Base-by-base conservation (phyloP, 805 yeast genomes). In the Starmera dryadoides region DNA sequence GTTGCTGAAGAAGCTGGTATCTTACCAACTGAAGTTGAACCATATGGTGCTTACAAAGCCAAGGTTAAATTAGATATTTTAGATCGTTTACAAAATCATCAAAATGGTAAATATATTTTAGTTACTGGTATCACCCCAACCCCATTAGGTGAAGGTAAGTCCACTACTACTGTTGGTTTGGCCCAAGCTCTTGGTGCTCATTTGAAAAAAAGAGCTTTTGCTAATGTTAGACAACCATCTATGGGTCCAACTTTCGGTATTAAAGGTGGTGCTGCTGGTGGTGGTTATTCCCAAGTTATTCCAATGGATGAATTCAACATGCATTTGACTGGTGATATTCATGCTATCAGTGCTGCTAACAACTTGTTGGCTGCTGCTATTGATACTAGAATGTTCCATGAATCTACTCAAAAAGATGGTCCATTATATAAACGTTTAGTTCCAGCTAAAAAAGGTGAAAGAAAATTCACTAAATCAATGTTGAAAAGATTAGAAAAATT, bases 261-360 rank as follows among this genome's bases (percentile, higher is more conserved):
- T 53, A 91, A 91, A 68, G 98, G 98, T 56, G 98, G 98, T 63
- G 98, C 98, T 42, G 98, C 98, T 16, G 98, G 98, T 53, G 98
- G 98, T 59, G 98, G 98, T 35, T 91, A 88, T 63, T 76, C 98
- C 2, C 98, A 91, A 66, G 98, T 91, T 34, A 89, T 91, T 52
- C 98, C 98, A 38, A 91, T 91, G 97, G 98, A 91, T 63, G 97
- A 91, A 66, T 91, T 91, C 72, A 91, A 93, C 69, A 78, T 93
- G 86, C 98, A 91, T 61, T 72, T 91, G 49, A 91, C 98, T 37
- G 98, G 98, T 59, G 98, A 91, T 61, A 91, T 91, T 49, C 98
- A 91, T 64, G 98, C 98, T 34, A 88, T 91, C 44, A 79, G 88
- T 37, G 88, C 88, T 43, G 98, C 98, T 28, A 89, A 86, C 52